Percentiles rank a stretch among this genome's conserved stretches.
These are phyloP conservation scores for Ramalina intermedia DNA, from an alignment of 495 filamentous ascomycete genomes.

Conservation along the genomic window DNA sequence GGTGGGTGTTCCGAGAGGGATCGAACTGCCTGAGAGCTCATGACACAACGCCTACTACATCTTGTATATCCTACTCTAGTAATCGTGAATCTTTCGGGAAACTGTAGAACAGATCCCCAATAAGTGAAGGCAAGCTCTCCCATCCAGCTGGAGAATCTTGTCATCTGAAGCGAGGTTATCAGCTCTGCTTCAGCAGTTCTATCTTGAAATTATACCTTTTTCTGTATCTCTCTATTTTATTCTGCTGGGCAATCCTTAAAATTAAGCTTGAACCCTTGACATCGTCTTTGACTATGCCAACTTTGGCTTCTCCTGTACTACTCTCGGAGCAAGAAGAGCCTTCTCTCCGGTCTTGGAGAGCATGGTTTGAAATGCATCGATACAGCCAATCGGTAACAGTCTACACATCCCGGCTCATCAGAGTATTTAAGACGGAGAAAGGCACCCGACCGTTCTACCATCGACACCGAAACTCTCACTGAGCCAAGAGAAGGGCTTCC, in stretches of 20 bases:
- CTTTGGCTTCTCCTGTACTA: neutral
- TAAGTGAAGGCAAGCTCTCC: neutral
- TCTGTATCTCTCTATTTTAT: too few species aligned
- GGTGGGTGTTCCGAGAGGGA: too few species aligned
- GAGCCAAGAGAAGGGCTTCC: neutral
- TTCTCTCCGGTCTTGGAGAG: neutral
- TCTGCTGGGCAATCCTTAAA: neutral
- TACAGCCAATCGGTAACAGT: neutral
- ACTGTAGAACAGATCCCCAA: too few species aligned
- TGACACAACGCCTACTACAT: too few species aligned
- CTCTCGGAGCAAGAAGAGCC: neutral
- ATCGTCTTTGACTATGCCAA: neutral
- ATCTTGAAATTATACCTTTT: too few species aligned
- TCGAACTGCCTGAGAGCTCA: too few species aligned
- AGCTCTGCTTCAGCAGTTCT: too few species aligned
- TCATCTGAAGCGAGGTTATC: neutral
- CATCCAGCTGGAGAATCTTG: neutral
- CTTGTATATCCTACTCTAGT: too few species aligned
- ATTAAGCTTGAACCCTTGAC: neutral
- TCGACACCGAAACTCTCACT: neutral
- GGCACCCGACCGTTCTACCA: neutral
- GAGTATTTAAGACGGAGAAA: neutral
- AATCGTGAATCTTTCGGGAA: too few species aligned
- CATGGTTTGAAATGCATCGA: neutral
- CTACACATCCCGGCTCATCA: neutral